Percentiles rank a stretch among this genome's conserved stretches.
These are phyloP conservation scores for Immersiella caudata DNA, from an alignment of 495 filamentous ascomycete genomes.

Conservation along the genomic window DNA sequence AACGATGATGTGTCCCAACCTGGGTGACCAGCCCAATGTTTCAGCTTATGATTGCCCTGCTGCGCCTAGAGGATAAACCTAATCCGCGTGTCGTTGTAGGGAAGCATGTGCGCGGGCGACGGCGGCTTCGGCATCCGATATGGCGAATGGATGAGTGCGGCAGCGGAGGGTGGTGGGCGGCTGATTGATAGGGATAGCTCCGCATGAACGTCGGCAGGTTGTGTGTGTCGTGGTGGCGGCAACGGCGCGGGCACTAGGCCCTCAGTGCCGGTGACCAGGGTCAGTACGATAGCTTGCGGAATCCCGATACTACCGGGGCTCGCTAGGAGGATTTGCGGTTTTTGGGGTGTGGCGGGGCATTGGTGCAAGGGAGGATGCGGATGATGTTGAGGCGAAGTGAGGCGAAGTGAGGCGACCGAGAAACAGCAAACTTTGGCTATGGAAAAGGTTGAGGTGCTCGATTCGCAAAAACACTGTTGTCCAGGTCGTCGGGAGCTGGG, in stretches of 20 bases:
- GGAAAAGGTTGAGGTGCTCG: background rate
- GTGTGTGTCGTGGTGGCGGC: background rate
- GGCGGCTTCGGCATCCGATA: background rate
- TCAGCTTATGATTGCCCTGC: slow-evolving; percentile 7
- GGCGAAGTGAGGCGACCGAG: background rate
- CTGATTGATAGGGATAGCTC: background rate
- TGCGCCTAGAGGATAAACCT: background rate
- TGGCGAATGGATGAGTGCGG: background rate
- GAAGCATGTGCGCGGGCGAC: background rate
- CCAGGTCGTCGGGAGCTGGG: background rate
- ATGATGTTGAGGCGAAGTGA: background rate
- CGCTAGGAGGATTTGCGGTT: background rate
- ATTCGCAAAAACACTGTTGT: background rate
- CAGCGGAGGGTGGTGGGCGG: background rate
- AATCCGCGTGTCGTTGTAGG: background rate
- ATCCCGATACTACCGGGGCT: background rate
- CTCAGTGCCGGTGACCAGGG: background rate
- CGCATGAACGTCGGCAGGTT: background rate
- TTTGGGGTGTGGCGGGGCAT: background rate
- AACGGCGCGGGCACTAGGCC: background rate
- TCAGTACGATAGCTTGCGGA: background rate
- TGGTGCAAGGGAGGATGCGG: background rate
- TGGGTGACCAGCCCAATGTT: slow-evolving; percentile 10
- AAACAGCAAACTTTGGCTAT: slow-evolving; percentile 4
- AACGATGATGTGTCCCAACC: slow-evolving; percentile 2